Evolutionary conservation across 2,329 filamentous ascomycete species (phyloP).

Genomic region (Pseudocercospora fijiensis): DNA sequence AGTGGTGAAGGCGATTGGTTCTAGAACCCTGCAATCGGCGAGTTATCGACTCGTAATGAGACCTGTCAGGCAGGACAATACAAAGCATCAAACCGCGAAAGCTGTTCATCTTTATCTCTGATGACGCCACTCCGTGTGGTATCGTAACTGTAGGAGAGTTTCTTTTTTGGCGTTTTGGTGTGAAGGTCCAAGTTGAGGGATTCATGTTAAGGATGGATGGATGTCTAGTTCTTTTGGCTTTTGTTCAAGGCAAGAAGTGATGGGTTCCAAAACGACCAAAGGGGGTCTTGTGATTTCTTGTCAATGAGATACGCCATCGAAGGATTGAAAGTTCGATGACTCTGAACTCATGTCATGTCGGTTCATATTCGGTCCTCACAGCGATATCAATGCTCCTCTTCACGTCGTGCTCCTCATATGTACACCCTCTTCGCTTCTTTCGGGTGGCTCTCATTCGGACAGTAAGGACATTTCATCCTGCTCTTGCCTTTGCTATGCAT

Average conservation of each 20-base stretch:
- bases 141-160: no score
- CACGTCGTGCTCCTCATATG: conserved; percentile 27
- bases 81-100: no score
- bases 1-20: no score
- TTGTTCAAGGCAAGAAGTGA: neutral
- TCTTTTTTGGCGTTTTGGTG: neutral
- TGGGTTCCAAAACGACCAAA: neutral
- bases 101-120: no score
- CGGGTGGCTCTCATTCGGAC: conserved; percentile 76
- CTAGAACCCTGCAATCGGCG: no score
- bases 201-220: no score
- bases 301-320: neutral
- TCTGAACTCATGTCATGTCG: neutral
- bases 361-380: neutral
- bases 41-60: no score
- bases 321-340: neutral
- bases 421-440: conserved; percentile 71
- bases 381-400: neutral
- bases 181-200: no score
- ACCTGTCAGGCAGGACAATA: no score
- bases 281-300: neutral
- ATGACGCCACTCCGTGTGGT: no score
- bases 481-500: conserved; percentile 70
- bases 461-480: conserved; percentile 94
- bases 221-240: no score